phyloP scores from a whole-genome alignment of 495 filamentous ascomycete genomes.

The Jackrogersella minutella region DNA sequence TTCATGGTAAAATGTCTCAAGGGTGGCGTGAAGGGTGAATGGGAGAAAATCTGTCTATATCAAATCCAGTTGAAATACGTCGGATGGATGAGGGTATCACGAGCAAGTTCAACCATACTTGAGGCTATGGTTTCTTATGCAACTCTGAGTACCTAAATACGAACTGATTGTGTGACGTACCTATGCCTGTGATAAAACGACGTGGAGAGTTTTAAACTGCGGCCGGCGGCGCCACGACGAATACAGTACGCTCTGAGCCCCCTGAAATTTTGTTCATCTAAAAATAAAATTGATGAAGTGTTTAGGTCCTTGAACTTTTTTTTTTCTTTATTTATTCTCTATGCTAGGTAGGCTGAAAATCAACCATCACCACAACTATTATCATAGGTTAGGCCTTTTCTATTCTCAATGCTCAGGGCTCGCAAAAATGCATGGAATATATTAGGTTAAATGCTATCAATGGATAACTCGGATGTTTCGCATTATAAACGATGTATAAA shows the following conservation, averaged over 20 bases:
- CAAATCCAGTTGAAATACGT: neutral
- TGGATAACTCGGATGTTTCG: constrained; percentile 6
- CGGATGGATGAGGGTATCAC: neutral
- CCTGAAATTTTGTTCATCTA: too few species aligned
- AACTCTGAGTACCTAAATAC: too few species aligned
- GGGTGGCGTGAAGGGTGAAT: neutral
- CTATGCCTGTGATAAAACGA: neutral
- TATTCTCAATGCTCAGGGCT: neutral
- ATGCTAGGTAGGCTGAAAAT: neutral
- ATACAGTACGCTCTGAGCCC: neutral
- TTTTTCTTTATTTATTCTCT: neutral
- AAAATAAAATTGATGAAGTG: too few species aligned
- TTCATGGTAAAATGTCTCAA: neutral
- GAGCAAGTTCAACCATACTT: constrained; percentile 3
- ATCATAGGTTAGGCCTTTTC: too few species aligned
- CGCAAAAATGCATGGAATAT: neutral
- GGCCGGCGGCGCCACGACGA: constrained; percentile 29
- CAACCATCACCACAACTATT: too few species aligned
- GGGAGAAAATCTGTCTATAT: neutral
- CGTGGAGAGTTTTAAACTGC: constrained; percentile 15
- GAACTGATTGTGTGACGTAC: constrained; percentile 3
- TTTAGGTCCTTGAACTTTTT: constrained; percentile 24
- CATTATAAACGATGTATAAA: constrained; percentile 23
- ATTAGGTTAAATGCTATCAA: neutral
- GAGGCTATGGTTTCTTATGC: too few species aligned